Percentiles rank a stretch among this genome's conserved stretches.
phyloP scores from a whole-genome alignment of 225 moss, liverwort and hornwort genomes.

The Thuidium tamariscinum region DNA sequence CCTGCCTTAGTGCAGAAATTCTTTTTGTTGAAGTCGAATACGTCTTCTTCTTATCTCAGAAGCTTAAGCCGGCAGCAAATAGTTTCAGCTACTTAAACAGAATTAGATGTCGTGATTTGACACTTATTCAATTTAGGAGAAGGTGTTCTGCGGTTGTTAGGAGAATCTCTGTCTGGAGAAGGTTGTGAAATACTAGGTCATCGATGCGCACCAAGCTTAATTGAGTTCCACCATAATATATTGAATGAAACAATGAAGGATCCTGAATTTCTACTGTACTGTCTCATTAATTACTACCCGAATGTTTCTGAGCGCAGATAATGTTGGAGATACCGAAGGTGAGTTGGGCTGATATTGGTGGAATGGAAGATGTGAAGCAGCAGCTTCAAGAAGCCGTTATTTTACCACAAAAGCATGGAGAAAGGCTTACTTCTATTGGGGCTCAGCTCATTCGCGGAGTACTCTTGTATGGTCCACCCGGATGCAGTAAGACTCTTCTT shows the following conservation, averaged over 20 bases:
- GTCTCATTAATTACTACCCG: neutral
- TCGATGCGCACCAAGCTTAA: neutral
- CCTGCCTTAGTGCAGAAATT: neutral
- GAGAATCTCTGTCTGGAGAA: neutral
- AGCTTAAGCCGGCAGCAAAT: neutral
- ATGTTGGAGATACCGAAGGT: conserved; percentile 90
- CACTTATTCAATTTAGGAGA: neutral
- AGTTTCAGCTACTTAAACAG: neutral
- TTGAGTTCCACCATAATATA: neutral
- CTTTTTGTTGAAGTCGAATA: neutral
- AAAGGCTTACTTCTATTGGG: conserved; percentile 66
- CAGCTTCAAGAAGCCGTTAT: conserved; percentile 88
- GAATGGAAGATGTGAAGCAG: conserved; percentile 81
- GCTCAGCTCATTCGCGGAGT: conserved; percentile 76
- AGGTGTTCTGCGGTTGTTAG: neutral
- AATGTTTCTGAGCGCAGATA: conserved; percentile 28
- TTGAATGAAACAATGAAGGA: neutral
- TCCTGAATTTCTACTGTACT: neutral
- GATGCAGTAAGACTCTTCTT: conserved; percentile 93
- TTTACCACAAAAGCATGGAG: conserved; percentile 86
- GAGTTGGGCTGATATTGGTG: conserved; percentile 85
- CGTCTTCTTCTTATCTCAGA: neutral
- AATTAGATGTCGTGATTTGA: neutral
- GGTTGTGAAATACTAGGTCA: neutral
- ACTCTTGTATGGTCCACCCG: conserved; percentile 85